Evolutionary conservation across 2,329 filamentous ascomycete species (phyloP), one percentile per base, ranked within the genome.

Genomic region (Colletotrichum tofieldiae): DNA sequence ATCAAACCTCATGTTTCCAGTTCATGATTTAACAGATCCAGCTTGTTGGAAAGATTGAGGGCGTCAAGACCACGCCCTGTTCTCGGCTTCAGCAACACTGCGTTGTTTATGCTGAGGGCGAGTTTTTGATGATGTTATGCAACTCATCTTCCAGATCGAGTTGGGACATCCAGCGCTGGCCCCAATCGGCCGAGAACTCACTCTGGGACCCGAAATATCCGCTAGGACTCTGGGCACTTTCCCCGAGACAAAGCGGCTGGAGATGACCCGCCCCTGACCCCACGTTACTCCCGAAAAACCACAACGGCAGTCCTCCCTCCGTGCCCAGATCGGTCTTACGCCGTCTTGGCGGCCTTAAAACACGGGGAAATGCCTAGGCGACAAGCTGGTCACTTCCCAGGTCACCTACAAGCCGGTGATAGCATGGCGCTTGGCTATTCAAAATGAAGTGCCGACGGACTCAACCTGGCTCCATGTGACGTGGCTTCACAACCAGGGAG

Each of bases 271-370:
- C 35, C 39, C 16, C 6, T 18, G 1, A 16, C 52, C 18, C 61
- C 43, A 65, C 26, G 39, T 51, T 20, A 43, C 26, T 32, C 14
- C 60, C 43, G 35, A 69, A 52, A 39, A 14, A 16, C 39, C 35
- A 12, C 18, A 32, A 16, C 47, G 56, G 47, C 29, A 45, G 7
- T n/a, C 20, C 20, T n/a, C 29, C 58, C 65, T 68, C 59, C 49
- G 59, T 20, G 9, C 29, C 39, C 23, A 8, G 35, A 16, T 47
- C n/a, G 14, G 41, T 8, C 32, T n/a, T 26, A 14, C 51, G 43
- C 41, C 29, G 41, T 29, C 29, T 56, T n/a, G 39, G 52, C 41
- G n/a, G 39, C 32, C 29, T 47, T n/a, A 20, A n/a, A 26, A 26
- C 16, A 37, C 23, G 41, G 52, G 18, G 18, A 18, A 56, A 23